Evolutionary conservation across 2,329 filamentous ascomycete genomes (phyloP).

Genomic region (Microthyrium microscopicum): DNA sequence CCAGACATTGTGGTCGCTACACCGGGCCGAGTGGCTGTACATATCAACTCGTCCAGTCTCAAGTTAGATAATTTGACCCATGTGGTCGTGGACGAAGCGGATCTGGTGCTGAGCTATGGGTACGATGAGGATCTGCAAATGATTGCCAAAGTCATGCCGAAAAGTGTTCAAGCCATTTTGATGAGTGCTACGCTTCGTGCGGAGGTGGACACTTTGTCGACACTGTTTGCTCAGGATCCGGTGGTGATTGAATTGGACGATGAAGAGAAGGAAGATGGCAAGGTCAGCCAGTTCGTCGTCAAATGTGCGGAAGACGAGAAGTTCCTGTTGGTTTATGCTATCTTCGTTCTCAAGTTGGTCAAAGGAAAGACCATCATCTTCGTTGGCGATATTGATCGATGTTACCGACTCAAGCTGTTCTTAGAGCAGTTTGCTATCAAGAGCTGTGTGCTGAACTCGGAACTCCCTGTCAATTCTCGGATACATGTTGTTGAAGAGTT

Average conservation of each 20-base stretch:
- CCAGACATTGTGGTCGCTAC: constrained; percentile 88
- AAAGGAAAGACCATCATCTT: constrained; percentile 83
- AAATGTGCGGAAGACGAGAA: constrained; percentile 96
- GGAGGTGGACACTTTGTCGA: constrained; percentile 73
- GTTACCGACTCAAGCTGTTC: constrained; percentile 85
- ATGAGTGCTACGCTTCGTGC: constrained; percentile 69
- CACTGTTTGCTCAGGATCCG: constrained; percentile 69
- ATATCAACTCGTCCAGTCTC: constrained; percentile 57
- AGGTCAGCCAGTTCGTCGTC: constrained; percentile 74
- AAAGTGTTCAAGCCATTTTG: constrained; percentile 65
- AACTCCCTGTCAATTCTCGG: constrained; percentile 81
- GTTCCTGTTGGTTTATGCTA: constrained; percentile 79
- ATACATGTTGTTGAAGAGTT: constrained; percentile 95
- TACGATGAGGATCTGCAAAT: constrained; percentile 80
- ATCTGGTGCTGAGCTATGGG: constrained; percentile 83
- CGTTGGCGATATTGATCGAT: constrained; percentile 73
- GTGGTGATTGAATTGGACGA: constrained; percentile 70
- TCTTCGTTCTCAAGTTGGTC: constrained; percentile 86
- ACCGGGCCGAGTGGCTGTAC: constrained; percentile 64
- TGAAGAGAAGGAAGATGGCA: constrained; percentile 57
- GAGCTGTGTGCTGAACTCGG: constrained; percentile 84
- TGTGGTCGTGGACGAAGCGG: constrained; percentile 84
- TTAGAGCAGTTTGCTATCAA: constrained; percentile 94
- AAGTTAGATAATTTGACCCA: constrained; percentile 55
- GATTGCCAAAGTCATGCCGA: constrained; percentile 61